Conservation (phyloP, 75 land plant genomes). For the Gnetum montanum region DNA sequence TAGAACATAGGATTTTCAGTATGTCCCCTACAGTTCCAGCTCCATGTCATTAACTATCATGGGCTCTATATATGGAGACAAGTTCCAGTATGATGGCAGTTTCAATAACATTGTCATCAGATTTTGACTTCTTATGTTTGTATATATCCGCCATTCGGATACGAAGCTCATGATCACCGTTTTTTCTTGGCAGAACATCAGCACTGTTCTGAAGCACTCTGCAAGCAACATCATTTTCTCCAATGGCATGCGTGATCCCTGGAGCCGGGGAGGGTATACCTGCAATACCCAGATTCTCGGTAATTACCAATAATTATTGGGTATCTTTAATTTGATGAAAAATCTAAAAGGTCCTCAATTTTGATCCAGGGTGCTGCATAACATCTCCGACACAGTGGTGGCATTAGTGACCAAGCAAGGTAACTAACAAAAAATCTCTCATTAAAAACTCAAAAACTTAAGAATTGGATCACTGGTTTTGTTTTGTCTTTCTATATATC, state of each 20-base stretch:
- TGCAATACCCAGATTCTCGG: no score
- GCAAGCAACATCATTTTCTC: slow-evolving; percentile 87
- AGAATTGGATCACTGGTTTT: no score
- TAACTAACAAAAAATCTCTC: neutral
- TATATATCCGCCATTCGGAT: no score
- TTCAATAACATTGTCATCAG: no score
- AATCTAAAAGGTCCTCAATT: neutral
- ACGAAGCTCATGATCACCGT: neutral
- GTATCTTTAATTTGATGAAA: neutral
- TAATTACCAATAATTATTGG: neutral
- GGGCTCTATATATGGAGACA: no score
- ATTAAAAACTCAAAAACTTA: no score
- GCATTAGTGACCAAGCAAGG: slow-evolving; percentile 63
- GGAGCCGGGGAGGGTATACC: slow-evolving; percentile 95
- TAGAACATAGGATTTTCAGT: no score
- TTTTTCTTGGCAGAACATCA: slow-evolving; percentile 60
- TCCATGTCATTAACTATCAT: no score
- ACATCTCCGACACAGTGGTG: slow-evolving; percentile 53
- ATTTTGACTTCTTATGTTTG: no score
- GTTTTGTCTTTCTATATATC: no score
- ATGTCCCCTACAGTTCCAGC: no score
- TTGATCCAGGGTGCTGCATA: slow-evolving; percentile 47
- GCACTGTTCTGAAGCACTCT: slow-evolving; percentile 42
- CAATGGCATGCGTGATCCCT: slow-evolving; percentile 78
- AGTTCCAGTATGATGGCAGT: neutral